These are phyloP conservation scores for Penicillium concentricum DNA, from an alignment of 2,329 filamentous ascomycete species.

Conservation along the genomic window DNA sequence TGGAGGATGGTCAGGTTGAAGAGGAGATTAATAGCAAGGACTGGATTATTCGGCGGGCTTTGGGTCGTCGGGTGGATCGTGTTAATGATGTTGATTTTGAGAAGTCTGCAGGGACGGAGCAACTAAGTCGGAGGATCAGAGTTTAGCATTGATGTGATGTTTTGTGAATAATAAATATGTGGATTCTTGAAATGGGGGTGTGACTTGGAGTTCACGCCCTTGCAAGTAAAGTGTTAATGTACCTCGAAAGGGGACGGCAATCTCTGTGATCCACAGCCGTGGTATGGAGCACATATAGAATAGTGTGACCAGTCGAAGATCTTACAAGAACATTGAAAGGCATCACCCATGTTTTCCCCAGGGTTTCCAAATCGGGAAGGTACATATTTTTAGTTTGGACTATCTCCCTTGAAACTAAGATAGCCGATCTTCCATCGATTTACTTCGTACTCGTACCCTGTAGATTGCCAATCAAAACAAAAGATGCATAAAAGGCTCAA, in stretches of 20 bases:
- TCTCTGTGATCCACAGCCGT: neutral
- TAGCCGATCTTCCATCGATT: neutral
- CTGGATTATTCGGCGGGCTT: constrained; percentile 43
- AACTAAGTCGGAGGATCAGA: constrained; percentile 33
- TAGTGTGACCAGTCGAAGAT: neutral
- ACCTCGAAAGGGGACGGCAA: neutral
- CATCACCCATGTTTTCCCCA: neutral
- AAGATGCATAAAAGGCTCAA: neutral
- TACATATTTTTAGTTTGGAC: too few relatives aligned
- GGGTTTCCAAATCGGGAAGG: neutral
- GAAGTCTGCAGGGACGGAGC: constrained; percentile 35
- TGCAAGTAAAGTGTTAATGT: neutral
- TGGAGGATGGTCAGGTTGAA: constrained; percentile 32
- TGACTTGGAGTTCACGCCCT: neutral
- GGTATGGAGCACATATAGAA: neutral
- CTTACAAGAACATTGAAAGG: neutral
- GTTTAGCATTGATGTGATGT: constrained; percentile 9
- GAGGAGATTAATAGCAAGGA: constrained; percentile 42
- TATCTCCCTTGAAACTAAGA: neutral
- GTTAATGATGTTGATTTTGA: constrained; percentile 32
- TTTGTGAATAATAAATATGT: neutral
- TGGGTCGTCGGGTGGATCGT: constrained; percentile 35
- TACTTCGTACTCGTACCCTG: neutral
- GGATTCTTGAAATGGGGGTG: neutral
- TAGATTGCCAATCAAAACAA: neutral